phyloP scores from a whole-genome alignment of 305 asterid genomes.

The Fraxinus sp. region DNA sequence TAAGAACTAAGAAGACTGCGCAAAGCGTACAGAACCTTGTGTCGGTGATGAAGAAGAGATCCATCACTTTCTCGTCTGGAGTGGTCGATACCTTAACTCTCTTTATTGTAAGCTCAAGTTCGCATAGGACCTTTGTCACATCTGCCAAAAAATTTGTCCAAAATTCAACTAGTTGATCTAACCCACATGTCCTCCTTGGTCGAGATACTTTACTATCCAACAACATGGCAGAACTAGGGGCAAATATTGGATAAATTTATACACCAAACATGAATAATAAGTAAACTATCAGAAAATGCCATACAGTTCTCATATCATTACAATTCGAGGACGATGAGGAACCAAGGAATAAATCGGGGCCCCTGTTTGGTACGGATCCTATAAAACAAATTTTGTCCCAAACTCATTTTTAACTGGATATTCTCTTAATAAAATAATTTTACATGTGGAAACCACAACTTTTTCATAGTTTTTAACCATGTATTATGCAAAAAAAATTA shows the following conservation, averaged over 20 bases:
- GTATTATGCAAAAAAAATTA: not conserved
- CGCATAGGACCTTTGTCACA: constrained; percentile 27
- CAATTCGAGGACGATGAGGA: not conserved
- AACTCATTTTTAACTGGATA: not conserved
- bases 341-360: not conserved
- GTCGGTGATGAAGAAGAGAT: constrained; percentile 26
- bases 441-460: not conserved
- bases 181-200: not conserved
- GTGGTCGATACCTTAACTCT: constrained; percentile 47
- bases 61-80: constrained; percentile 28
- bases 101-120: constrained; percentile 27
- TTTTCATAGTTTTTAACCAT: not conserved
- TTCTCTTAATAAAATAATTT: not conserved
- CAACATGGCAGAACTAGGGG: constrained; percentile 1
- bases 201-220: not conserved
- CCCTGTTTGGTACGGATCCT: not conserved
- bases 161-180: not conserved
- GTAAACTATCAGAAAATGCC: not conserved
- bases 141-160: not conserved
- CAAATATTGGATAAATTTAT: not conserved
- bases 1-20: not conserved
- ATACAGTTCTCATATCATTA: not conserved
- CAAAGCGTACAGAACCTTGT: not conserved
- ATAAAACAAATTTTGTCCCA: not conserved
- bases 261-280: not conserved